Evolutionary conservation across 768 basidiomycete genomes (phyloP), one percentile per base, ranked within the genome.

Genomic region (Kwoniella europaea): DNA sequence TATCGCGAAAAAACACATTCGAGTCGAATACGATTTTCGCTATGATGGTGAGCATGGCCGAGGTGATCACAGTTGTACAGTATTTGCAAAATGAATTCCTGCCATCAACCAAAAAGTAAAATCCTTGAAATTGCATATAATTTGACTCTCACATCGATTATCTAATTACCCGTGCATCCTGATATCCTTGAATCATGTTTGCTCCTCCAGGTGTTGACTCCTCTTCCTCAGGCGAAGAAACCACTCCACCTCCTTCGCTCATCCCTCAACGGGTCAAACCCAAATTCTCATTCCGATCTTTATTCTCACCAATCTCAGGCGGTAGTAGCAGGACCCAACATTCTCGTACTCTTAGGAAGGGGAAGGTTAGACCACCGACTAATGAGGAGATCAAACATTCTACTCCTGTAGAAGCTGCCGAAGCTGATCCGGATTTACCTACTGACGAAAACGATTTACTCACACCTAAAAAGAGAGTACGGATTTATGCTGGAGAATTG

Each of bases 131-230:
- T 35, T 35, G 35, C 35, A 35, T 35, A 35, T 7, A 35, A 7
- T 35, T 6, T 9, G 35, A 35, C 35, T 35, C 35, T 35, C 35
- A 35, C 35, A 35, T 35, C 35, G 6, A 35, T 35, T 35, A 35
- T 35, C 35, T 35, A 35, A 35, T 35, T 35, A 35, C 1, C 35
- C 35, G 35, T 35, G 35, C 35, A 50, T 18, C 10, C 46, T 50
- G 46, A 50, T 50, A 50, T 50, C 46, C 18, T 16, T 50, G 12
- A 50, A 55, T 0, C 63, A 67, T 68, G 67, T 68, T 61, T 35
- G 67, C 59, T 41, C 67, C 67, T 4, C 58, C 52, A 41, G 67
- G 67, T 52, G 50, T 61, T 4, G 59, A 68, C 44, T 61, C 67
- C 46, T 53, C 46, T 16, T 61, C 67, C 4, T 54, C 50, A n/a